Conservation (phyloP, 176 grass and related monocot species). For the Oryza glumipatula region DNA sequence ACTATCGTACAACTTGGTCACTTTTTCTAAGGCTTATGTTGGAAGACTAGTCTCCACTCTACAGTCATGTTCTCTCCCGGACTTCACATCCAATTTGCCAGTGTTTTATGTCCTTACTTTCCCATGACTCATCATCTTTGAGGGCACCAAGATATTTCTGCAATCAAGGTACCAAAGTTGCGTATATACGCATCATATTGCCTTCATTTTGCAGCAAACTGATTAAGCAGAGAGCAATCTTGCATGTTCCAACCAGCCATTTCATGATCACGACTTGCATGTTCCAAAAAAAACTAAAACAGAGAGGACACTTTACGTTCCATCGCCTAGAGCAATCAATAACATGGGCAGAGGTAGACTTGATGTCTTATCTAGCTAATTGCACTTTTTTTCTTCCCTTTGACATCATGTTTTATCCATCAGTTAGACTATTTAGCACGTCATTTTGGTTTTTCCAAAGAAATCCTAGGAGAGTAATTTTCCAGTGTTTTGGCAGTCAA, state of each 20-base stretch:
- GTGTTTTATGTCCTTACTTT: neutral
- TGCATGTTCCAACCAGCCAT: neutral
- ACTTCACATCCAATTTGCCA: neutral
- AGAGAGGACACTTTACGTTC: neutral
- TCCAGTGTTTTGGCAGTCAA: neutral
- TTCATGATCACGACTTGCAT: neutral
- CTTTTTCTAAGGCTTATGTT: slow-evolving; percentile 5
- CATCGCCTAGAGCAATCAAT: neutral
- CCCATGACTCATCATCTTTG: neutral
- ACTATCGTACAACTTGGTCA: neutral
- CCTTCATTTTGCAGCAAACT: slow-evolving; percentile 34
- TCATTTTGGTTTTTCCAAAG: neutral
- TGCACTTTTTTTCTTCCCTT: neutral
- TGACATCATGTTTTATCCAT: neutral
- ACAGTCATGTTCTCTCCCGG: neutral
- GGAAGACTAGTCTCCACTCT: neutral
- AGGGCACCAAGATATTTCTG: neutral
- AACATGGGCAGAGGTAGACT: neutral
- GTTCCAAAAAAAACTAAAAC: neutral
- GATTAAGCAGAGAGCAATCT: neutral
- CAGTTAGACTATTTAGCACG: neutral
- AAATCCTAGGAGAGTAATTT: neutral
- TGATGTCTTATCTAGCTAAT: neutral
- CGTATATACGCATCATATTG: slow-evolving; percentile 3
- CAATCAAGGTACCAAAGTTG: neutral